Evolutionary conservation across 345 rosid species (phyloP), one percentile per base, ranked within the genome.

Genomic region (Eutrema heterophyllum): DNA sequence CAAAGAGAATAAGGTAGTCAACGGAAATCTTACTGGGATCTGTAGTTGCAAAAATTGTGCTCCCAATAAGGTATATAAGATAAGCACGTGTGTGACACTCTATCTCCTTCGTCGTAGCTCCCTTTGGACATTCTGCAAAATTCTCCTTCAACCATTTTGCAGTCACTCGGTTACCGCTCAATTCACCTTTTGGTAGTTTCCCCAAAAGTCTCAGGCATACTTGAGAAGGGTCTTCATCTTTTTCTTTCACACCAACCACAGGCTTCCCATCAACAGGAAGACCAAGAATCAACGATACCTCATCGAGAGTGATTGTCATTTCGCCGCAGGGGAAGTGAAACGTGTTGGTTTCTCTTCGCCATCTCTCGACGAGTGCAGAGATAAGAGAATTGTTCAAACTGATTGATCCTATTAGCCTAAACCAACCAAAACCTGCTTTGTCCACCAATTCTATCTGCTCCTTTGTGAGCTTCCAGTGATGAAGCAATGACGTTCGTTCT

Each of bases 11-110:
- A 21, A 89, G 86, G 70, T 87, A 86, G 84, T 87, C 86, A 0
- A 86, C 90, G 4, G 92, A 89, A 50, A 89, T 90, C 77, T 87
- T 88, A 80, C 87, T 89, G 57, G 88, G 90, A 46, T 90, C 87
- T 9, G 89, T 87, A 0, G 96, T 87, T 7, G 92, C 89, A 61
- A 89, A 89, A 50, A 89, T 78, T 0, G 96, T 89, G 71, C 96
- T 87, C 35, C 96, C 96, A 5, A 87, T 72, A 78, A 89, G 88
- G 67, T 87, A 89, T 39, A 87, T 64, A 50, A 89, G 87, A 82
- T 83, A 89, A 48, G 90, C 96, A 49, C 92, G 86, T 0, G 92
- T 89, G 70, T 85, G 83, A 65, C 38, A 54, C 80, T 86, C 87
- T 38, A 79, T 57, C 71, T 86, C 87, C 60, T 84, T 83, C 16